Base-by-base conservation (phyloP, 768 basidiomycete genomes). In the Pisolithus microcarpus region DNA sequence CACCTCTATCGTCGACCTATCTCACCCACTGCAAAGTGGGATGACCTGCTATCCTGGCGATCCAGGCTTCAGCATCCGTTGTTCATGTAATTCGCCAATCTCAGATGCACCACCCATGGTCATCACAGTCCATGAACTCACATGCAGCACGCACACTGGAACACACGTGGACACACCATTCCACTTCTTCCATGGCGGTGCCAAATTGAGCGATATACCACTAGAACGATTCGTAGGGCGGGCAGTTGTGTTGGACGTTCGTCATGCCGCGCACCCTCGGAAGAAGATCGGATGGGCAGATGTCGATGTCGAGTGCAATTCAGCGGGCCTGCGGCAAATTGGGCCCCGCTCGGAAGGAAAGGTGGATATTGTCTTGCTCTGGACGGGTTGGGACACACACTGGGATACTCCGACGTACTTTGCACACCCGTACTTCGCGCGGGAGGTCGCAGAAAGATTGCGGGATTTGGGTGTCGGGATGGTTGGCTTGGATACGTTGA, bases 101-200 rank as follows among this genome's bases (percentile, higher is more conserved):
- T 23, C 15, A 50, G 19, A 34, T 2, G 3, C 45, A 4, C 21
- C 55, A 6, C n/a, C 23, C 11, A 53, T 57, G 43, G 54, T 56
- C 46, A 58, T 65, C 54, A 59, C 59, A 3, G 61, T 66, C 21
- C 59, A 63, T 5, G 49, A 70, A 0, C 65, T 90, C 45, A 68
- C 75, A 24, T 58, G 87, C 19, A 77, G 82, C 4, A 80, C 86
- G 1, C 87, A 89, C 60, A 82, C 82, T 1, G 87, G 87, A 43
- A 89, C 87, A 2, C 87, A 90, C 67, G 73, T 89, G 64, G 87
- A 90, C 58, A 84, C 86, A 1, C 87, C 87, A 0, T 80, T 75
- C 46, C 87, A 90, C 59, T 88, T 87, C 69, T 66, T 83, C 65
- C 65, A 67, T 4, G 69, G 75, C 26, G 85, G 82, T 5, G 66